Base-by-base conservation (phyloP, 805 yeast genomes). In the Tetrapisispora phaffii region DNA sequence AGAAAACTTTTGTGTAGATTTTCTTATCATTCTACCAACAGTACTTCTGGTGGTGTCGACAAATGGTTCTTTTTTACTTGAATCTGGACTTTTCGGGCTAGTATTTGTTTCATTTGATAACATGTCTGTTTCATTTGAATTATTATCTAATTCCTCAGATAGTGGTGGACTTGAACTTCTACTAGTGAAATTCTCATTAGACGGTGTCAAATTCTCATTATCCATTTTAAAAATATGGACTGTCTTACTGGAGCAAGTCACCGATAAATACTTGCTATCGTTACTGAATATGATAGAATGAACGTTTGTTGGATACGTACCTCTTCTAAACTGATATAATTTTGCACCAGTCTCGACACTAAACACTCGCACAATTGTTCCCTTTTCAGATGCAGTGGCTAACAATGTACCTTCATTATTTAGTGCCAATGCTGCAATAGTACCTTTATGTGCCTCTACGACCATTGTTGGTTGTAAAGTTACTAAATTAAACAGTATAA, bases 231-330 rank as follows among this genome's bases (percentile, higher is more conserved):
- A 93, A 33, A 93, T 79, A 63, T 93, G 99, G 20, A 93, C 89
- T 0, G 99, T 93, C 37, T 85, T 94, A 19, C 94, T 86, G 2
- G 94, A 79, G 23, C 94, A 82, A 10, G 90, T 78, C 22, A 90
- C 96, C n/a, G 86, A 76, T 26, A 93, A 68, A 50, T 82, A 76
- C 15, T 72, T 71, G 48, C 84, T 80, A 50, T 84, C 83, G 22
- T 71, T 67, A 50, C 86, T 82, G 65, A 93, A 93, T 32, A 77
- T 72, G 51, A 93, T 69, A 10, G 94, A 82, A 54, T 77, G 79
- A 16, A 93, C 85, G 50, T 71, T 75, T 2, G 97, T 85, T 3
- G 86, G 85, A 59, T 89, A 89, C 1, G 90, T 80, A 0, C 94
- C 94, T 59, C 94, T 71, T 57, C 94, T 70, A 32, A 49, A 83